Evolutionary conservation across 73 alveolate genomes (phyloP), one percentile per base, ranked within the genome.

Genomic region (Blepharisma stoltei): DNA sequence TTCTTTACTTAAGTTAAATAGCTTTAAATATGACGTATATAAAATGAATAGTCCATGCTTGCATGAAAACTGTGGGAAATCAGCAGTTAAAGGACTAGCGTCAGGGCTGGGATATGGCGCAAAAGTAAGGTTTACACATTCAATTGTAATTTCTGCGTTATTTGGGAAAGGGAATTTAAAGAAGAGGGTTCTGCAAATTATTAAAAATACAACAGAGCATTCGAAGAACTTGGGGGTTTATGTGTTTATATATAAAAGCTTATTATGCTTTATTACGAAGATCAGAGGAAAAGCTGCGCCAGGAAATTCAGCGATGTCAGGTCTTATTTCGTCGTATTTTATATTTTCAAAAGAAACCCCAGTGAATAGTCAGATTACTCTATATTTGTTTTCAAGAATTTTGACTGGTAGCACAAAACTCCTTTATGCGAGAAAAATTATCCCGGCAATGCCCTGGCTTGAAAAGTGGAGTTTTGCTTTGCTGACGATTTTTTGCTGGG

Each of bases 41-140:
- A 68, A 76, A 11, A 76, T 75, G 55, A 70, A 81, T 52, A 82
- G 78, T 0, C 82, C 75, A 9, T 85, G 91, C 70, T 55, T 81
- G 52, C 92, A 85, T 60, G 37, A 85, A 6, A 70, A 66, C 70
- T 90, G 94, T 76, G 20, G 60, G 3, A 23, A 70, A 20, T 88
- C 97, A 6, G 83, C 94, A 11, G 21, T 88, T 6, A 86, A 87
- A 80, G 97, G 97, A 9, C 68, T 86, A 45, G 77, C 94, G 55
- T 71, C 89, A 47, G 97, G 97, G 4, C 54, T 91, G 7, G 85
- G 82, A 77, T 91, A 91, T 82, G 97, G 97, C 47, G 94, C 90
- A 6, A 89, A 83, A 60, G 84, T 91, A 27, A 77, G 97, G 71
- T 82, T 91, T 52, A 85, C 91, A 25, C 97, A 91, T 83, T 93